Evolutionary conservation across 176 grass and related monocot species (phyloP), one percentile per base, ranked within the genome.

Genomic region (Thalia dealbata): DNA sequence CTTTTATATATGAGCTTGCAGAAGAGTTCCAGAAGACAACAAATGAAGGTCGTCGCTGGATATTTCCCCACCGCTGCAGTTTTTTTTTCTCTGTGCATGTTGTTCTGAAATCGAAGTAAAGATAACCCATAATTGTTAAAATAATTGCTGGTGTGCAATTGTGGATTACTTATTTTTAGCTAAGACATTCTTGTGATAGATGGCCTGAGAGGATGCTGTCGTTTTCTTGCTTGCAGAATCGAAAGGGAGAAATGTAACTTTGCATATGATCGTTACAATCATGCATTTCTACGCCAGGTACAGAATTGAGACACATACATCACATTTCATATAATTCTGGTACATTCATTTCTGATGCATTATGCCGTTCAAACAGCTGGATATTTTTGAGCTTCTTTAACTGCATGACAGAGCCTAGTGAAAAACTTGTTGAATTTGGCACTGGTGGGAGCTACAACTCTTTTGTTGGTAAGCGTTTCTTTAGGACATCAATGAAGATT

Each of bases 201-300:
- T 38, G 32, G 32, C 32, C 32, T 38, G 32, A 38, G 32, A 38
- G 32, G 32, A 38, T 38, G 1, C 32, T 38, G 32, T 38, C 32
- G 32, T 38, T 38, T 38, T 38, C 1, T 38, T 38, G 32, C 32
- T 38, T 38, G 32, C 32, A 38, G 32, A 38, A 38, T 38, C 32
- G 32, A 38, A 38, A 38, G 32, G 4, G 32, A 38, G 32, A 38
- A 38, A 2, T 38, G 4, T 12, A 96, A 92, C 64, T 96, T 96
- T 1, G 84, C 89, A 0, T 96, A 96, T 78, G 92, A 96, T 61
- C 92, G 89, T 61, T 96, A 87, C 77, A 96, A 92, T 78, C 88
- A 87, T 64, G 63, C 82, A 27, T 86, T 96, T 80, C 63, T 92
- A 68, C 80, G 82, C 25, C 86, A 89, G 87, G 93, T 90, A 80